Evolutionary conservation across 2,329 filamentous ascomycete genomes (phyloP).

Genomic region (Colletotrichum lupini): DNA sequence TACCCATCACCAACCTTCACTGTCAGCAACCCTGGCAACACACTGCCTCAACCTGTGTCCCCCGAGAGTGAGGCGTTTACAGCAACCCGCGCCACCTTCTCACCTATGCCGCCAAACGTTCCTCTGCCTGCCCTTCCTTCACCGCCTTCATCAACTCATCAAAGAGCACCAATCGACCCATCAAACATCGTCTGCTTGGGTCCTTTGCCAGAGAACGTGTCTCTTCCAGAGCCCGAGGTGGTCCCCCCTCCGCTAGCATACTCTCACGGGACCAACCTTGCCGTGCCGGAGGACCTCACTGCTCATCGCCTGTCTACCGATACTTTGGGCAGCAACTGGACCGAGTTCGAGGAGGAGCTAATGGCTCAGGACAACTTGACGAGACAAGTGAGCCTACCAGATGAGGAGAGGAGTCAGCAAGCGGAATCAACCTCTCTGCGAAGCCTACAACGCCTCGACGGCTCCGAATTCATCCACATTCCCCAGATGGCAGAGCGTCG

Average conservation of each 20-base stretch:
- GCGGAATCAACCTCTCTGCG: conserved; percentile 37
- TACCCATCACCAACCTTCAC: conserved; percentile 39
- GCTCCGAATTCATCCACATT: conserved; percentile 60
- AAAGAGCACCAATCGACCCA: conserved; percentile 63
- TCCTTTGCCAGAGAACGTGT: conserved; percentile 61
- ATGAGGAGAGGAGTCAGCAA: conserved; percentile 34
- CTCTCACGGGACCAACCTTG: conserved; percentile 40
- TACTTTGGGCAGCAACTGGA: conserved; percentile 68
- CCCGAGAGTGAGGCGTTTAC: conserved; percentile 41
- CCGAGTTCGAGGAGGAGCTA: conserved; percentile 61
- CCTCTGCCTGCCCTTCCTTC: conserved; percentile 38
- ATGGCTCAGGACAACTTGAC: conserved; percentile 42
- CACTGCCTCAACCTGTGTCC: conserved; percentile 18
- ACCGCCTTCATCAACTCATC: conserved; percentile 49
- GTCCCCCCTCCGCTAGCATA: conserved; percentile 42
- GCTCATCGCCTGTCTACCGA: conserved; percentile 44
- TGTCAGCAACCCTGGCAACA: conserved; percentile 37
- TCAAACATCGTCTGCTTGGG: conserved; percentile 66
- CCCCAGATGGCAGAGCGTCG: conserved; percentile 61
- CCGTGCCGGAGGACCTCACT: background rate
- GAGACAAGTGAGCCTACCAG: conserved; percentile 39
- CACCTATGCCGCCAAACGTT: conserved; percentile 38
- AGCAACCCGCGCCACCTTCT: conserved; percentile 44
- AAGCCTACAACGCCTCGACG: conserved; percentile 56
- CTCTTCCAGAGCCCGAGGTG: conserved; percentile 45